Base-by-base conservation (phyloP, 305 asterid species). In the Rubia peregrina region DNA sequence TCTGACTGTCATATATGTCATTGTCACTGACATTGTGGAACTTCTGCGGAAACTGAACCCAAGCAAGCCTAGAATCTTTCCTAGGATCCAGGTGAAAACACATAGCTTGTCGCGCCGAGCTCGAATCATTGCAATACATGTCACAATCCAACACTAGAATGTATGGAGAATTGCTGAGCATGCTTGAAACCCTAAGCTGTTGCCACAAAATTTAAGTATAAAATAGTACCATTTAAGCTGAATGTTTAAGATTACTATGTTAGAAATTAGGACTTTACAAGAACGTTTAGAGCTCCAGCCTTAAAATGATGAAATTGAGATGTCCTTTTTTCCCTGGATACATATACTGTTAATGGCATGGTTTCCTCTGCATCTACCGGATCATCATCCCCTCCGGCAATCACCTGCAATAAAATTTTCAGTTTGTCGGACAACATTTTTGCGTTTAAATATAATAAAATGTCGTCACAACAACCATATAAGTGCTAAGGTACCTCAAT, bases 241-340 rank as follows among this genome's bases (percentile, higher is more conserved):
- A 24, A 24, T 24, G 26, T 24, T 24, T 24, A 24, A 24, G 26
- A 24, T 24, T 24, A 24, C 26, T 24, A 24, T 24, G 26, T 24
- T 24, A 24, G 26, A 19, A 49, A 49, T 19, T 61, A 49, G 67
- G 10, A 26, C 67, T 9, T 36, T 76, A 83, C 90, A 19, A 85
- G 83, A 64, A 80, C 88, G 60, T 88, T 90, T 42, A 90, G 86
- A 2, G 92, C 85, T 73, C 96, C 96, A 2, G 96, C 95, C 80
- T 90, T 90, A 73, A 88, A 88, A 75, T 88, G 81, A 72, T 88
- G 92, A 0, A 84, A 80, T 53, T 81, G 79, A 48, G 76, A 77
- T 19, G 85, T 81, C 26, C 84, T 76, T 74, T 89, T 88, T 80
- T 88, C 96, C 21, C 96, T 75, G 66, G 89, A 82, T 73, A 88